These are phyloP conservation scores for Capsicum pubescens DNA, from an alignment of 257 asterid genomes.

Conservation along the genomic window DNA sequence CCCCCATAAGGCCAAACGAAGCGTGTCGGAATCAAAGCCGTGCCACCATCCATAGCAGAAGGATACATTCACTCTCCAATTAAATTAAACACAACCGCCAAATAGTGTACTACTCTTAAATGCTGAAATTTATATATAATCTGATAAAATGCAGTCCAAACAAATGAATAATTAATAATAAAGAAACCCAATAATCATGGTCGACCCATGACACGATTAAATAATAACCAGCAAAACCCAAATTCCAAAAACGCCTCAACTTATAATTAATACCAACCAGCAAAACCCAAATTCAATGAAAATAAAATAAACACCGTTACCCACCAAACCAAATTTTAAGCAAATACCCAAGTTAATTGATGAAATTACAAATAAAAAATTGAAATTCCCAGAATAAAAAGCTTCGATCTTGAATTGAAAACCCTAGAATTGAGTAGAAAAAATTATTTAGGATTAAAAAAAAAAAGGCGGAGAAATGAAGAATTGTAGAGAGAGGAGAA, in stretches of 20 bases:
- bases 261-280: slow-evolving; percentile 13
- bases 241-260: background rate
- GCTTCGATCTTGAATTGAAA: slow-evolving; percentile 27
- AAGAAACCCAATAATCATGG: slow-evolving; percentile 15
- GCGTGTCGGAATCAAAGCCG: slow-evolving; percentile 67
- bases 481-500: slow-evolving; percentile 16
- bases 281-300: slow-evolving; percentile 4
- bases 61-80: slow-evolving; percentile 48
- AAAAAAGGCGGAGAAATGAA: background rate
- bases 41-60: slow-evolving; percentile 63
- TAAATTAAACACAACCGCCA: slow-evolving; percentile 29
- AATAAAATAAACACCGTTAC: background rate
- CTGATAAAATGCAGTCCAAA: slow-evolving; percentile 21
- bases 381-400: background rate
- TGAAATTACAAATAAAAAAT: background rate
- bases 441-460: background rate
- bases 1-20: slow-evolving; percentile 96
- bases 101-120: background rate
- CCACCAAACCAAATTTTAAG: background rate
- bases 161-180: slow-evolving; percentile 16
- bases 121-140: slow-evolving; percentile 22
- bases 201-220: slow-evolving; percentile 22
- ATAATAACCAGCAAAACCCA: background rate
- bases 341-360: slow-evolving; percentile 3
- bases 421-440: slow-evolving; percentile 9